phyloP scores from a whole-genome alignment of 352 stramenopile species.

The Globisporangium camurandrum region DNA sequence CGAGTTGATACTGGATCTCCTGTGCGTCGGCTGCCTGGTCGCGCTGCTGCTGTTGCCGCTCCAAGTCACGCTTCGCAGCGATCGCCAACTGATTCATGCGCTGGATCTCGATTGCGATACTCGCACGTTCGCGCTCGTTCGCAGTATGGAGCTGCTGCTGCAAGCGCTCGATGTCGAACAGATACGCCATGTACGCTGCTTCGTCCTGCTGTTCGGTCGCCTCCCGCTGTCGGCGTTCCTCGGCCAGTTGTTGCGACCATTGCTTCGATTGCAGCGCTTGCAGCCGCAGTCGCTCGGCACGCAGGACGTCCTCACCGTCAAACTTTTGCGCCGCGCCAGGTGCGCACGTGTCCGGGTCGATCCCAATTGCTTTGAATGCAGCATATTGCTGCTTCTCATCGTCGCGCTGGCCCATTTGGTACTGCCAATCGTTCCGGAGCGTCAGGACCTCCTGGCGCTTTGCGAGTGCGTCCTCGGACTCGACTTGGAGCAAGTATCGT shows the following conservation, averaged over 20 bases:
- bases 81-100: constrained; percentile 45
- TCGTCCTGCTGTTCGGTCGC: constrained; percentile 29
- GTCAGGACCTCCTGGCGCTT: constrained; percentile 56
- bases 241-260: constrained; percentile 51
- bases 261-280: constrained; percentile 65
- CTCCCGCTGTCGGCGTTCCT: constrained; percentile 36
- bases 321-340: constrained; percentile 62
- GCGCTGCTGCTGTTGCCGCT: constrained; percentile 21
- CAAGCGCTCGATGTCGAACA: constrained; percentile 47
- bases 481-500: constrained; percentile 68
- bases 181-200: constrained; percentile 27
- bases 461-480: constrained; percentile 56
- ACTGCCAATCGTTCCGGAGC: constrained; percentile 57
- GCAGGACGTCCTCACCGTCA: constrained; percentile 46
- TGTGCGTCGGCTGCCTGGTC: constrained; percentile 44
- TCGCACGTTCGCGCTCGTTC: constrained; percentile 42
- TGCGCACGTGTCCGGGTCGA: constrained; percentile 50
- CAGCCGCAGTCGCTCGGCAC: constrained; percentile 47
- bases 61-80: constrained; percentile 30
- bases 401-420: constrained; percentile 26
- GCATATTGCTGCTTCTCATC: constrained; percentile 23
- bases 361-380: constrained; percentile 21
- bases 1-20: constrained; percentile 51
- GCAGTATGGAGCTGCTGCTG: constrained; percentile 48
- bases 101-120: constrained; percentile 39